Percentiles rank a stretch among this genome's conserved stretches.
Evolutionary conservation across 2,329 filamentous ascomycete species (phyloP).

Genomic region (Tolypocladium pustulatum): DNA sequence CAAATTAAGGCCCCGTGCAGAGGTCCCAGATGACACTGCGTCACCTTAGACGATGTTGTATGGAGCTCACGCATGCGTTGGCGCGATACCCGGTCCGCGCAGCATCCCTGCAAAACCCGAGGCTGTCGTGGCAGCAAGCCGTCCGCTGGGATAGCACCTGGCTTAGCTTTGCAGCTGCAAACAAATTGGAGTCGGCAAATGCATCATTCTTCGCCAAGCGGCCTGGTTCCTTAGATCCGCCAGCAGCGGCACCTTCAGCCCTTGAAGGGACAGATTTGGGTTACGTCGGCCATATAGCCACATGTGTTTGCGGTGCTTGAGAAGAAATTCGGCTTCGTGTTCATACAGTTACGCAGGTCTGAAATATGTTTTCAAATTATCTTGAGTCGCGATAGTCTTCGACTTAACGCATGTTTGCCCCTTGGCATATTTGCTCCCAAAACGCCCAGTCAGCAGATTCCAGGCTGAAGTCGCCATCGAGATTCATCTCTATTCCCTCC

Average conservation of each 20-base stretch:
- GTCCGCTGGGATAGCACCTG: no score
- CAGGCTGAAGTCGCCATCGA: background rate
- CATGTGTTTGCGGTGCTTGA: background rate
- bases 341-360: background rate
- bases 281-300: background rate
- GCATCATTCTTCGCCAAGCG: background rate
- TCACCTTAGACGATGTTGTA: background rate
- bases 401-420: background rate
- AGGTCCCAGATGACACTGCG: background rate
- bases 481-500: background rate
- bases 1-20: background rate
- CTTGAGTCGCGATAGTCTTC: background rate
- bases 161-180: background rate
- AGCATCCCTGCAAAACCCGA: background rate
- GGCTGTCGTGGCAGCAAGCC: background rate
- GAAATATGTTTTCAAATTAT: background rate
- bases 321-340: background rate
- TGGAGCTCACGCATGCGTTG: background rate
- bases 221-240: background rate
- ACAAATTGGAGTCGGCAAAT: no score
- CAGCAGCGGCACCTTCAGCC: no score
- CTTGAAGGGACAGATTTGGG: no score
- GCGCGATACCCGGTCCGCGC: background rate
- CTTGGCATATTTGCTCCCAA: background rate
- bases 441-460: background rate